phyloP scores from a whole-genome alignment of 164 flowering plant genomes.

The Chimonanthus salicifolius region DNA sequence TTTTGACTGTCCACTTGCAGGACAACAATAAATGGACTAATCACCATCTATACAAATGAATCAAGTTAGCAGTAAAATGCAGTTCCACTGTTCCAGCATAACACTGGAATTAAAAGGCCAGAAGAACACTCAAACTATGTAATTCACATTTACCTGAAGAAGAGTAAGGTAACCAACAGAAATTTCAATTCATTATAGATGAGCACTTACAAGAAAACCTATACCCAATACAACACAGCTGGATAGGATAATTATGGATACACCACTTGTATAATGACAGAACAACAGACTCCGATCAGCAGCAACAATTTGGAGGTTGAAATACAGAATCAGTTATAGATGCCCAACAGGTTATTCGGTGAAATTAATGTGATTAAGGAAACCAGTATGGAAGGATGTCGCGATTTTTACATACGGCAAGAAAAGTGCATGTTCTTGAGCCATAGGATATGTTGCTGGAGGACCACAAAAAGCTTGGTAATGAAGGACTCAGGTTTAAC shows the following conservation, averaged over 20 bases:
- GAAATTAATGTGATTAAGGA: not conserved
- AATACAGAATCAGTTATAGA: not conserved
- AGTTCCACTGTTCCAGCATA: not conserved
- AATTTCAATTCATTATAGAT: not conserved
- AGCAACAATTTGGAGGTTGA: not conserved
- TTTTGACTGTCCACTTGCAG: too few relatives aligned
- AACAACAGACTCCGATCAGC: constrained; percentile 2
- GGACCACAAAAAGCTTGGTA: not conserved
- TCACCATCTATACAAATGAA: not conserved
- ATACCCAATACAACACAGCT: constrained; percentile 10
- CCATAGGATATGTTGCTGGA: not conserved
- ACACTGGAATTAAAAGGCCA: not conserved
- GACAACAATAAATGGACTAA: too few relatives aligned
- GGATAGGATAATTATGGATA: constrained; percentile 1
- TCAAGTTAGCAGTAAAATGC: not conserved
- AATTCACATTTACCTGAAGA: not conserved
- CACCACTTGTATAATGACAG: constrained; percentile 6
- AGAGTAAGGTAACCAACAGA: not conserved
- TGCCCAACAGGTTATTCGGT: not conserved
- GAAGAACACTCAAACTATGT: not conserved
- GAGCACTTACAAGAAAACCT: not conserved
- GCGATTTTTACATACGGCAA: not conserved
- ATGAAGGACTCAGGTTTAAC: not conserved
- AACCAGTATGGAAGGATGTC: not conserved
- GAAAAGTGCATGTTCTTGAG: not conserved